Evolutionary conservation across 169 alveolate species (phyloP), one percentile per base, ranked within the genome.

Genomic region (Cryptosporidium tyzzeri): DNA sequence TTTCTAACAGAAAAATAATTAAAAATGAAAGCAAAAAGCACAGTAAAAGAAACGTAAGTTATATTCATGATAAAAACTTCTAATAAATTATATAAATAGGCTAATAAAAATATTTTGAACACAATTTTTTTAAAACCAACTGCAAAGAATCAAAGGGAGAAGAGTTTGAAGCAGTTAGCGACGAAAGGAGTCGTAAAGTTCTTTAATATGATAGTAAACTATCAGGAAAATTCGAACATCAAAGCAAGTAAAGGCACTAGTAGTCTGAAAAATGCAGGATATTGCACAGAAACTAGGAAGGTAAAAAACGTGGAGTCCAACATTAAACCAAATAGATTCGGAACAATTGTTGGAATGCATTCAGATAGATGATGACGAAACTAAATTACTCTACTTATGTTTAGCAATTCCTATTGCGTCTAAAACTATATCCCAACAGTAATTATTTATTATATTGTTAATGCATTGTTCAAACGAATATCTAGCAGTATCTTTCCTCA

Each of bases 101-200:
- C 14, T 3, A 45, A 41, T 61, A 23, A 41, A 1, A 29, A 58
- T 16, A 21, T 1, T 21, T 3, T 7, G 6, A 29, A 62, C 10
- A 39, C 0, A n/a, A 6, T 80, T 58, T 67, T 33, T 62, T 39
- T 21, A 23, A 80, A 65, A 33, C 85, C 53, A 71, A 44, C 48
- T 0, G 37, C 39, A 41, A 23, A 35, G 10, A 65, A n/a, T 29
- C 69, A 61, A 8, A 80, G 10, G 35, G 89, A 80, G n/a, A 80
- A 80, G 23, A 48, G 16, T 16, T 45, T 80, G 33, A 80, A 48
- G 26, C 33, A 18, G 12, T 59, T 69, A 1, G 89, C 89, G 45
- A 80, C 89, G 14, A 80, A 41, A 33, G 89, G 89, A 8, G 89
- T 80, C 26, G 89, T 80, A 21, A 80, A 80, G 26, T 80, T 80